phyloP scores from a whole-genome alignment of 805 yeast genomes.

The Candida dendrica region DNA sequence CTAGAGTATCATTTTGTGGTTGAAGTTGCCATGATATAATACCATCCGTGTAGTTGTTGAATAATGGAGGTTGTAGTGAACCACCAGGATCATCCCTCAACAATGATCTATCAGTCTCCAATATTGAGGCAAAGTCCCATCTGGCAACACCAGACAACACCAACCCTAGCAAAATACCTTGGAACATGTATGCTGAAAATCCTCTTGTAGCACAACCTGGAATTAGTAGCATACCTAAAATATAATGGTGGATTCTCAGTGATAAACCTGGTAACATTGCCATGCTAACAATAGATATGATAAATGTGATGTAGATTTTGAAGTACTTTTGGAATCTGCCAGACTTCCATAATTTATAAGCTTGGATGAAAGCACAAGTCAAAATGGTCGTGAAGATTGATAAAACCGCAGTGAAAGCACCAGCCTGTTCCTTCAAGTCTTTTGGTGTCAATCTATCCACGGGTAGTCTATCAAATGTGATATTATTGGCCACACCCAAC shows the following conservation, averaged over 20 bases:
- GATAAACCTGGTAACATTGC: slow-evolving; percentile 58
- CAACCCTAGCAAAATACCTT: slow-evolving; percentile 79
- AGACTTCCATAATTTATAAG: slow-evolving; percentile 70
- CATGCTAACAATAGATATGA: slow-evolving; percentile 36
- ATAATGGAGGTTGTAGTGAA: slow-evolving; percentile 43
- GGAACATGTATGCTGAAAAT: slow-evolving; percentile 62
- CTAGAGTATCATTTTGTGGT: slow-evolving; percentile 8
- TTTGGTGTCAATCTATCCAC: slow-evolving; percentile 71
- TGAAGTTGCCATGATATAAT: slow-evolving; percentile 21
- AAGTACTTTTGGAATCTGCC: slow-evolving; percentile 60
- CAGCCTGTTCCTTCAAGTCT: slow-evolving; percentile 72
- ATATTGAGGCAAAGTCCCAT: slow-evolving; percentile 91
- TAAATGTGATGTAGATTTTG: slow-evolving; percentile 40
- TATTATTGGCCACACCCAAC: slow-evolving; percentile 78
- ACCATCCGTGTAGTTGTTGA: slow-evolving; percentile 15
- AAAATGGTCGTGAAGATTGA: slow-evolving; percentile 41
- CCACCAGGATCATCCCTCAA: slow-evolving; percentile 69
- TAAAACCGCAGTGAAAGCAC: slow-evolving; percentile 60
- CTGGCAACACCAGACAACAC: slow-evolving; percentile 78
- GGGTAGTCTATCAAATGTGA: slow-evolving; percentile 84
- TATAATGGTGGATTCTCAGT: slow-evolving; percentile 74
- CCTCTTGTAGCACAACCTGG: slow-evolving; percentile 84
- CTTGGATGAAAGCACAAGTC: slow-evolving; percentile 61
- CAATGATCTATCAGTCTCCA: slow-evolving; percentile 65
- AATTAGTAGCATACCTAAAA: slow-evolving; percentile 65